Percentiles rank a stretch among this genome's conserved stretches.
Conservation (phyloP, 2,329 filamentous ascomycete species). For the Sporothrix inflata region DNA sequence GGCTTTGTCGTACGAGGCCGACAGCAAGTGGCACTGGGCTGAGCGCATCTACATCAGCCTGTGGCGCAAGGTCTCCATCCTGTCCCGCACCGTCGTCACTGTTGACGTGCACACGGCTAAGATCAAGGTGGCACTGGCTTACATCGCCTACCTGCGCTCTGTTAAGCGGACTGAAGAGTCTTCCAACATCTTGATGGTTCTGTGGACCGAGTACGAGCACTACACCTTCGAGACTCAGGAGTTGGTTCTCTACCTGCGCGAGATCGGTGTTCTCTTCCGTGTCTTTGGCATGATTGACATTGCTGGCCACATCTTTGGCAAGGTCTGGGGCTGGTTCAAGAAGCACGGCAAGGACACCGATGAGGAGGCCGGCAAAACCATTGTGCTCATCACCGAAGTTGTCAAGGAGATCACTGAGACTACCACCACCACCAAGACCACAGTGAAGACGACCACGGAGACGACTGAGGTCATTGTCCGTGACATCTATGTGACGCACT, state of each 20-base stretch:
- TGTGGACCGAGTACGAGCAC: conserved; percentile 49
- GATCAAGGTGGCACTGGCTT: conserved; percentile 46
- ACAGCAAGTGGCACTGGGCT: conserved; percentile 41
- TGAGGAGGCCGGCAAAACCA: conserved; percentile 43
- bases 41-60: conserved; percentile 47
- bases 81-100: conserved; percentile 39
- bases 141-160: conserved; percentile 42
- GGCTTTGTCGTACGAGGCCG: conserved; percentile 42
- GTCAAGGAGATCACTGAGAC: conserved; percentile 46
- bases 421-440: conserved; percentile 41
- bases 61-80: conserved; percentile 45
- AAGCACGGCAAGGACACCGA: conserved; percentile 39
- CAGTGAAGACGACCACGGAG: conserved; percentile 41
- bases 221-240: conserved; percentile 40
- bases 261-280: conserved; percentile 43
- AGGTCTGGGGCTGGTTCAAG: conserved; percentile 48
- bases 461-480: conserved; percentile 40
- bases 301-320: conserved; percentile 43
- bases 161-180: conserved; percentile 44
- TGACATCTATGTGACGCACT: conserved; percentile 39
- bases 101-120: conserved; percentile 44
- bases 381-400: conserved; percentile 45
- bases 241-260: conserved; percentile 43
- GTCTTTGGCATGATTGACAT: conserved; percentile 42
- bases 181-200: conserved; percentile 45